Percentiles rank a stretch among this genome's conserved stretches.
Conservation (phyloP, 2,329 filamentous ascomycete species). For the Diaporthe longicolla region DNA sequence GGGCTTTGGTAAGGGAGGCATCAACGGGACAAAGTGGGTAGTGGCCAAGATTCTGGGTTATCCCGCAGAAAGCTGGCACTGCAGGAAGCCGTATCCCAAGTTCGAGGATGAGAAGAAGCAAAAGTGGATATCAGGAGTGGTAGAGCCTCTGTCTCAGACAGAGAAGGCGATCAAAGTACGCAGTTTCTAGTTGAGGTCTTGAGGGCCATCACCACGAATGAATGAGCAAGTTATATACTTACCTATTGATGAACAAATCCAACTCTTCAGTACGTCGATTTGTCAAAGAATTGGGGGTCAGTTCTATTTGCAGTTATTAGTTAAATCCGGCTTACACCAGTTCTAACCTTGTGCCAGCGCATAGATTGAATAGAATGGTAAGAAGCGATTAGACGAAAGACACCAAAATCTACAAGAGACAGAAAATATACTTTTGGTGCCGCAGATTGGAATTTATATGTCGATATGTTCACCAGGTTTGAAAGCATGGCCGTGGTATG, state of each 20-base stretch:
- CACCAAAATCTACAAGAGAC: not conserved
- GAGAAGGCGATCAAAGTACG: slow-evolving; percentile 40
- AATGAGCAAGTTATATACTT: not conserved
- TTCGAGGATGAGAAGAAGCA: slow-evolving; percentile 62
- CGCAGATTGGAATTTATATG: too few relatives aligned
- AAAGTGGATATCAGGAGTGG: slow-evolving; percentile 54
- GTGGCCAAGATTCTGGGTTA: slow-evolving; percentile 69
- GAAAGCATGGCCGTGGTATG: too few relatives aligned
- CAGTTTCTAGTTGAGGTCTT: not conserved
- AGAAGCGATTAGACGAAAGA: not conserved
- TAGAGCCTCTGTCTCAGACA: slow-evolving; percentile 43
- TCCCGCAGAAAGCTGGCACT: slow-evolving; percentile 63
- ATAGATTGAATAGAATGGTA: too few relatives aligned
- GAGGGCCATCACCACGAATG: not conserved
- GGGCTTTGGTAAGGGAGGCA: slow-evolving; percentile 70
- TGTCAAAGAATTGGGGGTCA: not conserved
- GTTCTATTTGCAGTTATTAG: not conserved
- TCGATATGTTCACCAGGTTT: too few relatives aligned
- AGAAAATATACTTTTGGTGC: too few relatives aligned
- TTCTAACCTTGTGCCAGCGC: not conserved
- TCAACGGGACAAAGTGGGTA: slow-evolving; percentile 74
- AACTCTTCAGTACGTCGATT: not conserved
- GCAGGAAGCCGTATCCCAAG: slow-evolving; percentile 67
- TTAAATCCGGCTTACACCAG: not conserved
- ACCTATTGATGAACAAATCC: not conserved